Base-by-base conservation (phyloP, 2,329 filamentous ascomycete species). In the Podosphaera xanthii region DNA sequence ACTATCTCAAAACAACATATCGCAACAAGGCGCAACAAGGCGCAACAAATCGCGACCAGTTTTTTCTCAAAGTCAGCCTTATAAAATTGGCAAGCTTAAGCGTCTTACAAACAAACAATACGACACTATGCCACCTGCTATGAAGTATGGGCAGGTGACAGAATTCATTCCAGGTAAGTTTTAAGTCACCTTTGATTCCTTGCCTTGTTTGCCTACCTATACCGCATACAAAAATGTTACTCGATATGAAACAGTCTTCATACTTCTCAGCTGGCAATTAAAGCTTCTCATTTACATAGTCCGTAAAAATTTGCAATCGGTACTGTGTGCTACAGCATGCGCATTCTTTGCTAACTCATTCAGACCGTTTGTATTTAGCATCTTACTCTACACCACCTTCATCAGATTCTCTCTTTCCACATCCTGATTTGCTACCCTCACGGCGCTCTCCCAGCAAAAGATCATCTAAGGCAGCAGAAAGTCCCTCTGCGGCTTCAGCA, bases 301-400 rank as follows among this genome's bases (percentile, higher is more conserved):
- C 10, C 36, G 36, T 40, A 40, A 40, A 6, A 5, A 40, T 40
- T 22, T 1, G 22, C 36, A 10, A 40, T 40, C 36, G 5, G 10
- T 10, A 40, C 10, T 6, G 10, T 6, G 5, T 40, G 36, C 10
- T 40, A 10, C 36, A 10, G 36, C 10, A 5, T 6, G 36, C 36
- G 36, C 36, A 40, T 40, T 0, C 10, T 22, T 63, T 70, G 65
- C 73, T 75, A 67, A 75, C 70, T 58, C 69, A 65, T 71, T 61
- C 72, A 95, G 92, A 96, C 74, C 88, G 91, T 60, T 78, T 98
- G 57, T 98, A 97, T 71, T 83, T 98, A 64, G 92, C 88, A 64
- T 90, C 91, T 46, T 98, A 96, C 72, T 81, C 86, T 58, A 83
- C 87, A 64, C 75, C 86, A 55, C 92, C 92, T 44, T 85, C 84